phyloP scores from a whole-genome alignment of 148 eudicot genomes.

The Mesembryanthemum crystallinum region DNA sequence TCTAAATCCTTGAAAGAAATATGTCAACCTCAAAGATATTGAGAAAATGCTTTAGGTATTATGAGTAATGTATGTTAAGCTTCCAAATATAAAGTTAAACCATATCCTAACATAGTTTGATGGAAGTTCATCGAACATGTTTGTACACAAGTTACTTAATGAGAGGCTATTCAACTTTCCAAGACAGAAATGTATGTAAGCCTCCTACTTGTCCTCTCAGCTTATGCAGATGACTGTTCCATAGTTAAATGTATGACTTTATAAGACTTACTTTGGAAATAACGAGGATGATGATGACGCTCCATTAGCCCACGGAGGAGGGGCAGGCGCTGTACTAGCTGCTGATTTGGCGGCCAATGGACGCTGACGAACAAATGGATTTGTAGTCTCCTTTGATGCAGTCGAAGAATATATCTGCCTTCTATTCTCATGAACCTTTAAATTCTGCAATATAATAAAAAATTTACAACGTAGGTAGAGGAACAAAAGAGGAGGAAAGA shows the following conservation, averaged over 20 bases:
- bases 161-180: not conserved
- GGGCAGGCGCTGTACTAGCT: conserved; percentile 38
- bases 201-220: no score
- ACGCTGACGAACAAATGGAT: conserved; percentile 77
- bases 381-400: conserved; percentile 50
- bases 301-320: conserved; percentile 71
- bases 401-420: conserved; percentile 66
- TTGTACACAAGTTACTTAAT: not conserved
- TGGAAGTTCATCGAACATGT: not conserved
- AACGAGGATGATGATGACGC: conserved; percentile 53
- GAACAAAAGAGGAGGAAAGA: not conserved
- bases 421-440: conserved; percentile 69
- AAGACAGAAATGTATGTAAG: not conserved
- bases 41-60: not conserved
- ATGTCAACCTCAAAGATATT: not conserved
- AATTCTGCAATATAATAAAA: conserved; percentile 42
- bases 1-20: not conserved
- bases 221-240: not conserved
- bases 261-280: conserved; percentile 52
- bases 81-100: not conserved
- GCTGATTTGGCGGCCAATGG: conserved; percentile 55
- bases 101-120: not conserved
- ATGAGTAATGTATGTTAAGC: not conserved
- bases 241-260: not conserved
- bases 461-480: not conserved